Evolutionary conservation across 2,329 filamentous ascomycete genomes (phyloP).

Genomic region (Epichloe typhina): DNA sequence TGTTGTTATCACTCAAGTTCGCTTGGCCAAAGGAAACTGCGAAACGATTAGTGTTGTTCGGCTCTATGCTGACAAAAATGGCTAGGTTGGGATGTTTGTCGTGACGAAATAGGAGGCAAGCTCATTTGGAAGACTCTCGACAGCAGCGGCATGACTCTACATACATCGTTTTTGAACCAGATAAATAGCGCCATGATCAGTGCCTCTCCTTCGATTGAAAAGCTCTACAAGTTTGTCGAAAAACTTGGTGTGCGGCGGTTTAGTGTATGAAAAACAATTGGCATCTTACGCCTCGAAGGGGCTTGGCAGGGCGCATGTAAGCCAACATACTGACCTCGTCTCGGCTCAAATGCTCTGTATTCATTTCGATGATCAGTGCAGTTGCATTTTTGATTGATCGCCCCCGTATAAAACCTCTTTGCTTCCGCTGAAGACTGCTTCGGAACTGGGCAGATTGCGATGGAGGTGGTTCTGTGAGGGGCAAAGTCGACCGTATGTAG

Average conservation of each 20-base stretch:
- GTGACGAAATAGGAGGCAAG: constrained; percentile 25
- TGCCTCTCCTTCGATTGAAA: constrained; percentile 52
- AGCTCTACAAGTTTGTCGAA: constrained; percentile 51
- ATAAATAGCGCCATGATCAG: constrained; percentile 60
- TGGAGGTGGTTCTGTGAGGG: background rate
- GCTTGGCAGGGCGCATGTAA: background rate
- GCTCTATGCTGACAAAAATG: background rate
- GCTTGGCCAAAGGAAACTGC: background rate
- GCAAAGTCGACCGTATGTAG: background rate
- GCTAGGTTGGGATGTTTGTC: constrained; percentile 29
- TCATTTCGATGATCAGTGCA: constrained; percentile 11
- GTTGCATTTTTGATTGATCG: too few relatives aligned
- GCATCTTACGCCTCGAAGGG: background rate
- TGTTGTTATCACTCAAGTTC: constrained; percentile 24
- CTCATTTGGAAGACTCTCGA: background rate
- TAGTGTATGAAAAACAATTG: background rate
- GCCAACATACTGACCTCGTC: constrained; percentile 22
- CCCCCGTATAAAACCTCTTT: background rate
- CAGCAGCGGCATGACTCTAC: constrained; percentile 11
- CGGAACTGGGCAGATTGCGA: background rate
- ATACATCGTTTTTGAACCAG: constrained; percentile 65
- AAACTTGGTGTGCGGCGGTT: constrained; percentile 43
- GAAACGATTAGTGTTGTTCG: background rate
- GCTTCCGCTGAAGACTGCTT: background rate
- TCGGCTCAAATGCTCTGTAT: constrained; percentile 19